Base-by-base conservation (phyloP, 306 rosid species). In the Datisca glomerata region DNA sequence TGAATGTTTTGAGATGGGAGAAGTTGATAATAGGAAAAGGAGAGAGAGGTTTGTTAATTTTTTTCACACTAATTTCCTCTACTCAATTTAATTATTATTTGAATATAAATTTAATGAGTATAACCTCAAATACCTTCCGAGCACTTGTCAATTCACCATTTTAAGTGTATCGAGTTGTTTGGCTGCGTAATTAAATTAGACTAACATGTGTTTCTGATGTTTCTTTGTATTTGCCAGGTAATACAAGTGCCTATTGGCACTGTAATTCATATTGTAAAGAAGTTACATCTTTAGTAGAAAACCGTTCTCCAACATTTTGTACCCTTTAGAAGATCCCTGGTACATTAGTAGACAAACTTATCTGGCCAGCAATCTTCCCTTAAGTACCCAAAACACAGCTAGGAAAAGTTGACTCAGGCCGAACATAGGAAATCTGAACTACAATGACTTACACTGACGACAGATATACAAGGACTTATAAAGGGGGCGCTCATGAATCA, bases 271-370 rank as follows among this genome's bases (percentile, higher is more conserved):
- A 81, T 84, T 43, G 41, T 83, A 41, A 38, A 57, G 86, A 80
- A 63, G 57, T 70, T 49, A 77, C 91, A 40, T 65, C 50, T 17
- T 34, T 35, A 14, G 65, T 69, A 10, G 56, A n/a, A 49, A 53
- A 37, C 12, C 64, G 49, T 28, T 49, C 74, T 59, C 55, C 76
- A 3, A 27, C 65, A 1, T 77, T 72, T 59, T 57, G 62, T 61
- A 86, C 83, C 66, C 97, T 93, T 13, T 83, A 84, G 95, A 83
- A 89, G 56, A 73, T 70, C 66, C 93, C 93, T 2, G 95, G 91
- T 57, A 49, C 63, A 49, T 89, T 85, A 49, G 73, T 66, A 22
- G 63, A 63, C 47, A 67, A 66, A 47, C 43, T 31, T 43, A 49
- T 33, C 51, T 16, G 36, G 17, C 29, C 40, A 58, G 46, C 36